Evolutionary conservation across 768 basidiomycete genomes (phyloP).

Genomic region (Termitomyces sp.): DNA sequence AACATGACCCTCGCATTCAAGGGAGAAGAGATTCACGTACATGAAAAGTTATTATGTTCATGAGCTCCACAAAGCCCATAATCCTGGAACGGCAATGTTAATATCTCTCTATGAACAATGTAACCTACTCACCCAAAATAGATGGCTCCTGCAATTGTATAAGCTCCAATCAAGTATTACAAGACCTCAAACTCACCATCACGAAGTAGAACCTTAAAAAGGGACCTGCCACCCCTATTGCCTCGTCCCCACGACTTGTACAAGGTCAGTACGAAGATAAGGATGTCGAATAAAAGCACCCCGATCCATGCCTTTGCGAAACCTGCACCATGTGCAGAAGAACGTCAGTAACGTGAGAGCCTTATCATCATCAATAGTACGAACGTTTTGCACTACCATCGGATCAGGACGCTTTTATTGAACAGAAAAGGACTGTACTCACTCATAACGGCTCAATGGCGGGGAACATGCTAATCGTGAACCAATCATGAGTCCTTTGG

Average conservation of each 20-base stretch:
- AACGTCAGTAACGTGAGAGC: background rate
- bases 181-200: conserved; percentile 31
- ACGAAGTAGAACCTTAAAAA: conserved; percentile 31
- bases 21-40: conserved; percentile 12
- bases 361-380: background rate
- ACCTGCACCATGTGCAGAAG: conserved; percentile 18
- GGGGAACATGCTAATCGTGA: background rate
- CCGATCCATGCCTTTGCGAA: conserved; percentile 35
- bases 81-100: conserved; percentile 8
- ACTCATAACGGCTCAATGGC: conserved; percentile 1
- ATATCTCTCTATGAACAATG: background rate
- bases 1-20: too few species aligned
- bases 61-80: conserved; percentile 16
- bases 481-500: background rate
- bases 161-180: background rate
- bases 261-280: conserved; percentile 36
- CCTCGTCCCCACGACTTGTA: conserved; percentile 28
- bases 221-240: conserved; percentile 14
- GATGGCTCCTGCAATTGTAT: conserved; percentile 33
- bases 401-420: background rate
- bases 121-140: conserved; percentile 34
- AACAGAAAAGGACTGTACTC: background rate
- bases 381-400: conserved; percentile 15
- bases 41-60: conserved; percentile 19
- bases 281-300: conserved; percentile 33